phyloP scores from a whole-genome alignment of 2,329 filamentous ascomycete species.

The Cercospora janseana region DNA sequence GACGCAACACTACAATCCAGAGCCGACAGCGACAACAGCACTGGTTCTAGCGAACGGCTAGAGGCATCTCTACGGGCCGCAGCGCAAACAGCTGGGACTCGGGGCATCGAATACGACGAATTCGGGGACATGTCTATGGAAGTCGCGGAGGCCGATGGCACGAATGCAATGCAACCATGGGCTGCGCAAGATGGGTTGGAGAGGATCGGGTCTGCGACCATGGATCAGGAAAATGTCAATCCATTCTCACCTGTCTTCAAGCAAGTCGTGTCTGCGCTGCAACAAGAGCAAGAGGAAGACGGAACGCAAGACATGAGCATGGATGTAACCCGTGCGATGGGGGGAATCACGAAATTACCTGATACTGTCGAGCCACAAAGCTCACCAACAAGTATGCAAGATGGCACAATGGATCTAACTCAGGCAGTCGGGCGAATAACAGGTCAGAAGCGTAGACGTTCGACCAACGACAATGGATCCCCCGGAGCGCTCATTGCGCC shows the following conservation, averaged over 20 bases:
- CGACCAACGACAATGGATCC: slow-evolving; percentile 40
- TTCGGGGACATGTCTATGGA: slow-evolving; percentile 55
- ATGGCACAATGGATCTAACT: slow-evolving; percentile 57
- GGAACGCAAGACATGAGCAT: slow-evolving; percentile 74
- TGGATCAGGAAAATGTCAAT: slow-evolving; percentile 52
- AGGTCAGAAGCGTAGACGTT: slow-evolving; percentile 44
- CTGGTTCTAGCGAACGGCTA: slow-evolving; percentile 68
- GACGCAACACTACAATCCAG: slow-evolving; percentile 48
- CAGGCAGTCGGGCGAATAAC: slow-evolving; percentile 54
- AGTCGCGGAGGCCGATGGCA: slow-evolving; percentile 63
- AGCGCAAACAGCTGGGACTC: slow-evolving; percentile 70
- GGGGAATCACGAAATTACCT: slow-evolving; percentile 65
- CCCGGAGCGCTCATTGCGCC: slow-evolving; percentile 25
- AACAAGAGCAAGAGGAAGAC: slow-evolving; percentile 37
- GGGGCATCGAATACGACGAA: slow-evolving; percentile 61
- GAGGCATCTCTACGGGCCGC: slow-evolving; percentile 78
- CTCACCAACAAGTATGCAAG: slow-evolving; percentile 40
- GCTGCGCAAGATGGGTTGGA: slow-evolving; percentile 52
- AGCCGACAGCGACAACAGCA: slow-evolving; percentile 47
- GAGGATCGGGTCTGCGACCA: slow-evolving; percentile 26
- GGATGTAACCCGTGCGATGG: slow-evolving; percentile 84
- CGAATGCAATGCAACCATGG: slow-evolving; percentile 73
- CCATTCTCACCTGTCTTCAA: slow-evolving; percentile 49
- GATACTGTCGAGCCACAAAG: slow-evolving; percentile 33
- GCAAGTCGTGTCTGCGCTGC: slow-evolving; percentile 32